Conservation (phyloP, 169 alveolate species). For the Cyclospora cayetanensis region DNA sequence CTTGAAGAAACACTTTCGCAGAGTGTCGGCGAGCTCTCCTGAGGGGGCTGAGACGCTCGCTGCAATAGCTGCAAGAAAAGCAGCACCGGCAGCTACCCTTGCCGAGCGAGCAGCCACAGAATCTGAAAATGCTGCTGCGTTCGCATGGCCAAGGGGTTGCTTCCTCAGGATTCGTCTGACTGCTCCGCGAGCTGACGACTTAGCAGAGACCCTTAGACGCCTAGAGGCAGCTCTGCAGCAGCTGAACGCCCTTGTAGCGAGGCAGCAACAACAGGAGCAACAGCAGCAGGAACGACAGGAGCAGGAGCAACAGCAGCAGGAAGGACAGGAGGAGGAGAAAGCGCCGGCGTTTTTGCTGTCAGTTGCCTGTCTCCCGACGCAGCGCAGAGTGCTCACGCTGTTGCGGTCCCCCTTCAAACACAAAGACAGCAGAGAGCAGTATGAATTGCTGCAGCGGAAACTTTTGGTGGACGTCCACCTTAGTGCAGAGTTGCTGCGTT, state of each 20-base stretch:
- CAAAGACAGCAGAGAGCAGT: not conserved
- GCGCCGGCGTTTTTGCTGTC: not conserved
- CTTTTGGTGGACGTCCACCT: not conserved
- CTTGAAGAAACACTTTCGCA: not conserved
- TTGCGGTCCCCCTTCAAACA: not conserved
- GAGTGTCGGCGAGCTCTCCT: not conserved
- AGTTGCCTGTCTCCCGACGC: not conserved
- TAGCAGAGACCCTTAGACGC: not conserved
- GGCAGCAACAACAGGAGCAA: slow-evolving; percentile 3
- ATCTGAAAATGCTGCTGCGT: not conserved
- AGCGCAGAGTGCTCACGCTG: not conserved
- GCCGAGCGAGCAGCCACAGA: not conserved
- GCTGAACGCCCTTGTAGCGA: not conserved
- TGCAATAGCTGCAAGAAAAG: not conserved
- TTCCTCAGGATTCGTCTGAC: not conserved
- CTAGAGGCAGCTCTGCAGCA: not conserved
- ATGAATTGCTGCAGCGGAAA: not conserved
- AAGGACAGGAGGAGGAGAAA: no score
- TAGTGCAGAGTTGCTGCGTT: not conserved
- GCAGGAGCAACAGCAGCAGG: slow-evolving; percentile 20
- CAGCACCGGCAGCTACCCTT: not conserved
- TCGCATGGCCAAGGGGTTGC: not conserved
- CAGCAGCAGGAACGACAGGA: not conserved
- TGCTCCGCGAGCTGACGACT: not conserved
- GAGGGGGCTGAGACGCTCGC: not conserved